Evolutionary conservation across 805 yeast genomes (phyloP), one percentile per base, ranked within the genome.

Genomic region (Lipomyces mesembrius): DNA sequence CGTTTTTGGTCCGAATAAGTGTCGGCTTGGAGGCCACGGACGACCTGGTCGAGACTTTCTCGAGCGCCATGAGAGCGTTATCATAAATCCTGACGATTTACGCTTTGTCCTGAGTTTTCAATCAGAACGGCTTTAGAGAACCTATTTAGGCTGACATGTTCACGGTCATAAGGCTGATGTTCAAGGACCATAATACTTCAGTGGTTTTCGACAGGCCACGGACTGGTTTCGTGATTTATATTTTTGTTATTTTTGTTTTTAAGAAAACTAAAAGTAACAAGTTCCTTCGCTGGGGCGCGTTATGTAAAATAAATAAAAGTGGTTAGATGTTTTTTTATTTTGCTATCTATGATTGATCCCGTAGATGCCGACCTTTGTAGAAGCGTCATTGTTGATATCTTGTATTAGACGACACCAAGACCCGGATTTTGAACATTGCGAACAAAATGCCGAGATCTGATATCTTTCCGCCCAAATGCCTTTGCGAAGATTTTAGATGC

Each of bases 11-110:
- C 55, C 83, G 97, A 76, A 82, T 92, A 63, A 88, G 95, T 75
- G 84, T 91, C 60, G 97, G 97, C 0, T 79, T 91, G 64, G 97
- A 92, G 76, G 89, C 88, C 57, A 80, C 82, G 49, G 83, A 81
- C 0, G 86, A 84, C 53, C 81, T 92, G 65, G 71, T 84, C 49
- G 49, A 43, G 49, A 43, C 22, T 7, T 43, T 43, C 22, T 5
- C 49, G 49, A 43, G 22, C 49, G 49, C 49, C 22, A 17, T 43
- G 49, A n/a, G 22, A 43, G 2, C 49, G 49, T 3, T 43, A n/a
- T 43, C 49, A 4, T 43, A 7, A n/a, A 17, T 37, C 12, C 17
- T 5, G 17, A 37, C 43, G 12, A 37, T 12, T 14, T 37, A 14
- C 12, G 43, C 43, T 37, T 11, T 14, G 43, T 14, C 43, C 14